Evolutionary conservation across 108 stramenopile genomes (phyloP), one percentile per base, ranked within the genome.

Genomic region (Stephanodiscus triporus): DNA sequence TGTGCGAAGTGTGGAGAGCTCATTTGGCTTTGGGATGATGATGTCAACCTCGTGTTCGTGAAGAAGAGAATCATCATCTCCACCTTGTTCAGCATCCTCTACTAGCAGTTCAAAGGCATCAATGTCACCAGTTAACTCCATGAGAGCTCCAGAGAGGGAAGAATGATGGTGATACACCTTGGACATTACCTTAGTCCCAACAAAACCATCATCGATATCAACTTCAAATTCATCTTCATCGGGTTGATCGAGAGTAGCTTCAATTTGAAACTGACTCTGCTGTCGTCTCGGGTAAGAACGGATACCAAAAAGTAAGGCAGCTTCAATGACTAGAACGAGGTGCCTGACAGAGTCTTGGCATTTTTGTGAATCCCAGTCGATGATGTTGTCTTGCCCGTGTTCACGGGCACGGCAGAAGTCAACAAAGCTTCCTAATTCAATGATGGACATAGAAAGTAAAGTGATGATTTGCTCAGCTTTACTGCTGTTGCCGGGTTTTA

Each of bases 111-210:
- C 90, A 72, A 92, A 95, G 20, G 83, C 68, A 56, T 89, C 89
- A 66, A 92, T 79, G 38, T 92, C 86, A 34, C 85, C 86, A 17
- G 94, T 91, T 63, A 95, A 68, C 54, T 95, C 91, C 89, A 95
- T 92, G 29, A 95, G 70, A 9, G 88, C 65, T 22, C 84, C 77
- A 7, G 85, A 75, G 32, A 94, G 61, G 47, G 86, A 82, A 10
- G 65, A 34, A 36, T 78, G 72, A 5, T 78, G 59, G 42, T 82
- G 72, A 13, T 54, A 6, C 47, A 40, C 43, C 8, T 45, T 27
- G 37, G 50, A 27, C 22, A 45, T 19, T 10, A 48, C 42, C 62
- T 50, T 67, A 6, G 26, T 48, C 62, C 68, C 77, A 27, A 63
- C 68, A 36, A 78, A 68, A 4, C 49, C 73, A 26, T 73, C 54